A percentile compares a stretch with the other conserved stretches of the same genome.
Evolutionary conservation across 352 stramenopile species (phyloP).

Genomic region (Globisporangium apiculatum): DNA sequence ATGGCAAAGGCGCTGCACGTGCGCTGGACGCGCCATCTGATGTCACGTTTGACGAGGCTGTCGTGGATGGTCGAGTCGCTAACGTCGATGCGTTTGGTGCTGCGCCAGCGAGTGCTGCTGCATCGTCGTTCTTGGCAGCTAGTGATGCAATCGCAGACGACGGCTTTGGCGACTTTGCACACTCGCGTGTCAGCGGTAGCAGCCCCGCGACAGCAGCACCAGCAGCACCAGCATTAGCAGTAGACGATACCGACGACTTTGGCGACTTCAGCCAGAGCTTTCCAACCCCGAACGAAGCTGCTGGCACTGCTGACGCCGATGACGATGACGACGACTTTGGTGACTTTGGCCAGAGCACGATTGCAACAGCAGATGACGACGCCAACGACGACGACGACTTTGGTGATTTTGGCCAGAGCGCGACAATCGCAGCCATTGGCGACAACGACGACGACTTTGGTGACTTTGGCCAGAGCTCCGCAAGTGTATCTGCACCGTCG

Average conservation of each 20-base stretch:
- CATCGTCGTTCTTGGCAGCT: too few species aligned
- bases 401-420: conserved; percentile 1
- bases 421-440: too few species aligned
- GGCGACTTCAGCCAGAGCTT: conserved; percentile 17
- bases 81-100: conserved; percentile 1
- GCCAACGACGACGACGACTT: conserved; percentile 17
- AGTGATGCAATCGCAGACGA: conserved; percentile 7
- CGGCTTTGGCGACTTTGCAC: conserved; percentile 5
- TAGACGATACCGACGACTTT: conserved; percentile 26
- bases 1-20: background rate
- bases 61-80: too few species aligned
- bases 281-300: background rate
- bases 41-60: too few species aligned
- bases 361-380: background rate
- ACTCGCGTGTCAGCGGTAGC: too few species aligned
- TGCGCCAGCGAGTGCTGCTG: background rate
- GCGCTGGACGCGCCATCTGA: too few species aligned
- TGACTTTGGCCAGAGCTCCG: conserved; percentile 12
- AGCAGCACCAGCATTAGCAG: background rate
- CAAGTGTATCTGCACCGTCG: background rate
- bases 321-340: conserved; percentile 9
- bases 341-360: conserved; percentile 20
- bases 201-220: too few species aligned
- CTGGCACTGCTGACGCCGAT: background rate
- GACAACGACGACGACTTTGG: conserved; percentile 25